Evolutionary conservation across 495 filamentous ascomycete species (phyloP).

Genomic region (Neurospora intermedia): DNA sequence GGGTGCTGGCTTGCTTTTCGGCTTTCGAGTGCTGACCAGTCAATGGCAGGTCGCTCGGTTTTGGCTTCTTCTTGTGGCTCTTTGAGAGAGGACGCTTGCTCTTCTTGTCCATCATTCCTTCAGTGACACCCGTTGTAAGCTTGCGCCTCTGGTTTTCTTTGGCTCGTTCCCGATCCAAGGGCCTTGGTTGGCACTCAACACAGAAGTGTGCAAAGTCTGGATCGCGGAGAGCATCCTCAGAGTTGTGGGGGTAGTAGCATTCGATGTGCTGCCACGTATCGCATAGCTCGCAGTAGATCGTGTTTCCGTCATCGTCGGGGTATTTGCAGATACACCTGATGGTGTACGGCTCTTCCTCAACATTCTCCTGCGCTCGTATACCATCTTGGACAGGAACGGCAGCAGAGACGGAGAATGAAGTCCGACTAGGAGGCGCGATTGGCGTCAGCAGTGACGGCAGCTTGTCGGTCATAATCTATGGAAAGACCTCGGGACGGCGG

Average conservation of each 20-base stretch:
- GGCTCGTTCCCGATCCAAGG: conserved; percentile 59
- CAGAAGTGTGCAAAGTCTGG: conserved; percentile 63
- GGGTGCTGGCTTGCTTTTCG: conserved; percentile 24
- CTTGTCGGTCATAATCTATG: conserved; percentile 92
- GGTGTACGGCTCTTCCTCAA: conserved; percentile 82
- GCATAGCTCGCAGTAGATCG: conserved; percentile 90
- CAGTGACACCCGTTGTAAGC: conserved; percentile 40
- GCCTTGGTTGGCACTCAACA: conserved; percentile 69
- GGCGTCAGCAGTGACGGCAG: conserved; percentile 50
- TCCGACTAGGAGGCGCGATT: conserved; percentile 42
- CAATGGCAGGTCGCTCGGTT: conserved; percentile 39
- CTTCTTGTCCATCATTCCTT: conserved; percentile 48
- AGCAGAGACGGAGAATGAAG: conserved; percentile 38
- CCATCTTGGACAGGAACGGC: conserved; percentile 45
- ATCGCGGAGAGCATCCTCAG: conserved; percentile 57
- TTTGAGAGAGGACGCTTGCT: conserved; percentile 59
- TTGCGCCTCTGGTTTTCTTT: conserved; percentile 45
- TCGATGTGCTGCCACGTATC: conserved; percentile 97
- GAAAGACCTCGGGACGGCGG: conserved; percentile 48
- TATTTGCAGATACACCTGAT: conserved; percentile 97
- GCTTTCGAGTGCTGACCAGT: conserved; percentile 33
- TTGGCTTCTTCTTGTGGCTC: conserved; percentile 64
- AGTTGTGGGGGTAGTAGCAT: conserved; percentile 74
- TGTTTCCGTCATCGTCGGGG: conserved; percentile 90
- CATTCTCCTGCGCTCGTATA: conserved; percentile 38